phyloP scores from a whole-genome alignment of 768 basidiomycete species.

The Psilocybe azurescens region DNA sequence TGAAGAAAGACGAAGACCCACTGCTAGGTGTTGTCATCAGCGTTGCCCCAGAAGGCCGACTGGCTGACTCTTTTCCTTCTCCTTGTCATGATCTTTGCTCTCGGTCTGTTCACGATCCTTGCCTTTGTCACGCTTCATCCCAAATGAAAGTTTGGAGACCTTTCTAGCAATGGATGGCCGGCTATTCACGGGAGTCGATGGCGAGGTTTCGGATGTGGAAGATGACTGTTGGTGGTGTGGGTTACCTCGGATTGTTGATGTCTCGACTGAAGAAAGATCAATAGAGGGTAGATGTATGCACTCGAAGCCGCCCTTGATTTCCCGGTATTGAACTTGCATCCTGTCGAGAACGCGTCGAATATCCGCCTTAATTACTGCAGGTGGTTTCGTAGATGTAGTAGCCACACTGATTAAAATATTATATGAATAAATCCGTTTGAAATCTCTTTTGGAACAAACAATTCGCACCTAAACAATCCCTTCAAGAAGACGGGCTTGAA shows the following conservation, averaged over 20 bases:
- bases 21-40: conserved; percentile 73
- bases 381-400: conserved; percentile 92
- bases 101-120: conserved; percentile 52
- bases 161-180: conserved; percentile 71
- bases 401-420: conserved; percentile 65
- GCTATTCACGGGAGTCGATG: conserved; percentile 36
- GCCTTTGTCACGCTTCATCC: conserved; percentile 59
- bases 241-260: conserved; percentile 30
- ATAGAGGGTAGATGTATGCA: conserved; percentile 96
- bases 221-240: conserved; percentile 47
- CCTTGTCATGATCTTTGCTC: conserved; percentile 47
- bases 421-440: neutral
- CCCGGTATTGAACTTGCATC: conserved; percentile 94
- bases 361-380: conserved; percentile 80
- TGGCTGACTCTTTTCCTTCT: conserved; percentile 38
- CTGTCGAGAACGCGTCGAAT: conserved; percentile 87
- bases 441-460: neutral
- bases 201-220: conserved; percentile 46
- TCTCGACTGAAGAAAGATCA: conserved; percentile 78
- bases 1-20: conserved; percentile 87
- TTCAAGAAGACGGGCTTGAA: conserved; percentile 96
- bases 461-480: conserved; percentile 88
- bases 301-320: conserved; percentile 91
- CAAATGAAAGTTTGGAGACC: conserved; percentile 80
- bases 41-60: conserved; percentile 49